Conservation (phyloP, 2,329 filamentous ascomycete genomes). For the Cercospora beticola region DNA sequence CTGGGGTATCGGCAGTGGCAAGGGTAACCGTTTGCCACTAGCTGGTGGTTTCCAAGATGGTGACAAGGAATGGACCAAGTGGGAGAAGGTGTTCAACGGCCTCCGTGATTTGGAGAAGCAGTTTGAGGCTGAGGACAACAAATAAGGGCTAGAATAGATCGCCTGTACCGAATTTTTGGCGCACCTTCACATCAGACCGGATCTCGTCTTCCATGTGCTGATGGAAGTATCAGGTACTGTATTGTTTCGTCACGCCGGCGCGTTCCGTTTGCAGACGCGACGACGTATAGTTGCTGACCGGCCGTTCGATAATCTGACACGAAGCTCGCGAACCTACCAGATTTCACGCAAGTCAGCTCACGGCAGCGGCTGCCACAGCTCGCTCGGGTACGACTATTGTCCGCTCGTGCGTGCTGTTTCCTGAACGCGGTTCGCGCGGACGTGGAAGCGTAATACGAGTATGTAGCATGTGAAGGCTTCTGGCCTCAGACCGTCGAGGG, state of each 20-base stretch:
- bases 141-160: slow-evolving; percentile 10
- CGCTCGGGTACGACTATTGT: background rate
- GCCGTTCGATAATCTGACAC: background rate
- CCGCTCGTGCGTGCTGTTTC: background rate
- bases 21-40: slow-evolving; percentile 61
- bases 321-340: background rate
- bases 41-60: slow-evolving; percentile 58
- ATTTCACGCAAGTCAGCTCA: background rate
- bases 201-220: slow-evolving; percentile 1
- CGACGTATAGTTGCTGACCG: background rate
- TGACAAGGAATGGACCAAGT: slow-evolving; percentile 57
- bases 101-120: slow-evolving; percentile 48
- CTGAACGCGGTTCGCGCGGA: background rate
- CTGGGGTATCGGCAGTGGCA: slow-evolving; percentile 59
- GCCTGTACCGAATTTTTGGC: background rate
- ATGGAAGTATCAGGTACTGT: background rate
- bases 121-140: slow-evolving; percentile 30
- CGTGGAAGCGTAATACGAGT: background rate
- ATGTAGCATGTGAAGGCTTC: background rate
- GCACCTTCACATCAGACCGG: background rate
- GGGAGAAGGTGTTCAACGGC: slow-evolving; percentile 48
- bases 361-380: background rate
- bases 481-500: background rate
- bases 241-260: background rate
- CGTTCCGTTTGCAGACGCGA: background rate